phyloP scores from a whole-genome alignment of 192 early-diverging fungal genomes.

The Coemansia asiatica region DNA sequence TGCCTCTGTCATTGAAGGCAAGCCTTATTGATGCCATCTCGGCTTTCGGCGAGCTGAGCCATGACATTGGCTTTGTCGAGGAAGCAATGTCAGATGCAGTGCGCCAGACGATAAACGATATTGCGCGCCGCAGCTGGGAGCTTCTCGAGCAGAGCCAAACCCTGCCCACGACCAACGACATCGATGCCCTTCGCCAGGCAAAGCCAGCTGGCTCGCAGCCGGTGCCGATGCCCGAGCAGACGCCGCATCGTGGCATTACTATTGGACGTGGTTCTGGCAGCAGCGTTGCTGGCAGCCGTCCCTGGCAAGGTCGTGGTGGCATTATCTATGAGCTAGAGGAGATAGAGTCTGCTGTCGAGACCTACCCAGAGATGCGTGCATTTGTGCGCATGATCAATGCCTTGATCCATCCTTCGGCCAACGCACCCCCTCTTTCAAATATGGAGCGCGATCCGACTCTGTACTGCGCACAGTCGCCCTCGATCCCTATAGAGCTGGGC shows the following conservation, averaged over 20 bases:
- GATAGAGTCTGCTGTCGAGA: constrained; percentile 71
- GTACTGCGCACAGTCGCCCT: constrained; percentile 37
- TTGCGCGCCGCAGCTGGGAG: constrained; percentile 74
- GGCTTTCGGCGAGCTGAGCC: constrained; percentile 66
- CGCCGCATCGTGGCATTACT: constrained; percentile 19
- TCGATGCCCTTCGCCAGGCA: constrained; percentile 20
- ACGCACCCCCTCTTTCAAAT: constrained; percentile 33
- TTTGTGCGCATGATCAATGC: constrained; percentile 73
- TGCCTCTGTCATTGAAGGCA: constrained; percentile 80
- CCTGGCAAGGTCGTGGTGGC: constrained; percentile 46
- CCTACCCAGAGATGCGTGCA: constrained; percentile 85
- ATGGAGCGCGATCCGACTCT: constrained; percentile 42
- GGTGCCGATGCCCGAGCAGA: constrained; percentile 20
- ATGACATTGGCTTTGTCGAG: constrained; percentile 32
- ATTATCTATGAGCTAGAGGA: constrained; percentile 81
- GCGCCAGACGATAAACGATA: constrained; percentile 50
- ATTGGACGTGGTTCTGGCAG: constrained; percentile 19
- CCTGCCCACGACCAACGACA: constrained; percentile 50
- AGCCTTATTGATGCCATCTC: constrained; percentile 74
- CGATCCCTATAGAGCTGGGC: constrained; percentile 68
- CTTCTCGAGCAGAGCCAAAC: constrained; percentile 75
- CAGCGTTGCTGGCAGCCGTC: constrained; percentile 11
- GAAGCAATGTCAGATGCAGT: constrained; percentile 31
- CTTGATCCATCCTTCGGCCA: constrained; percentile 64
- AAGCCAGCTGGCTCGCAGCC: constrained; percentile 17